phyloP scores from a whole-genome alignment of 164 flowering plant genomes.

The Nelumbo lutea region DNA sequence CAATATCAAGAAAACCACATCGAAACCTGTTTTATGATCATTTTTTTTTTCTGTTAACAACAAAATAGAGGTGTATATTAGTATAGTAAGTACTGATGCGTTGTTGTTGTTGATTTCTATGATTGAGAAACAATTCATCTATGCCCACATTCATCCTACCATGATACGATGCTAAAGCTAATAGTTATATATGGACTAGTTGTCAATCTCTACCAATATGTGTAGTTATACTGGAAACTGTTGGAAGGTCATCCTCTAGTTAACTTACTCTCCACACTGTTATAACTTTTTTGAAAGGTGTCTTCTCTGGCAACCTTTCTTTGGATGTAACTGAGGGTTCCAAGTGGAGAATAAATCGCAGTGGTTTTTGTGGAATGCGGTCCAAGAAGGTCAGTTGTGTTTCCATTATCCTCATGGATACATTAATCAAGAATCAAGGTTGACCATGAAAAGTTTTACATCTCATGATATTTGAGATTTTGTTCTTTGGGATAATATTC shows the following conservation, averaged over 20 bases:
- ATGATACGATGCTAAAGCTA: background rate
- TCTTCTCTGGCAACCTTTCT: slow-evolving; percentile 93
- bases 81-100: background rate
- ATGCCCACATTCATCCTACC: background rate
- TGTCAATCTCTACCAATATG: background rate
- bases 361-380: slow-evolving; percentile 99
- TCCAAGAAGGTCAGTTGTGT: slow-evolving; percentile 65
- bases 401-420: background rate
- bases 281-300: slow-evolving; percentile 35
- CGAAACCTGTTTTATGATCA: too few relatives aligned
- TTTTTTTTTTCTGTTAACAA: too few relatives aligned
- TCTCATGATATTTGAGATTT: background rate
- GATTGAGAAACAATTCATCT: background rate
- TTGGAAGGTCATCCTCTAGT: background rate
- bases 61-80: too few relatives aligned
- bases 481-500: background rate
- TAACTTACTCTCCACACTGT: background rate
- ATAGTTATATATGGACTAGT: background rate
- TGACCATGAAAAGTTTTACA: background rate
- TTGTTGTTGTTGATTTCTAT: background rate
- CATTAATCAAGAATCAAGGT: background rate
- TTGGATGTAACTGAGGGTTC: slow-evolving; percentile 61
- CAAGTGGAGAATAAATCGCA: slow-evolving; percentile 67
- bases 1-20: background rate
- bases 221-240: background rate